phyloP scores from a whole-genome alignment of 768 basidiomycete genomes.

The Pluteus cervinus region DNA sequence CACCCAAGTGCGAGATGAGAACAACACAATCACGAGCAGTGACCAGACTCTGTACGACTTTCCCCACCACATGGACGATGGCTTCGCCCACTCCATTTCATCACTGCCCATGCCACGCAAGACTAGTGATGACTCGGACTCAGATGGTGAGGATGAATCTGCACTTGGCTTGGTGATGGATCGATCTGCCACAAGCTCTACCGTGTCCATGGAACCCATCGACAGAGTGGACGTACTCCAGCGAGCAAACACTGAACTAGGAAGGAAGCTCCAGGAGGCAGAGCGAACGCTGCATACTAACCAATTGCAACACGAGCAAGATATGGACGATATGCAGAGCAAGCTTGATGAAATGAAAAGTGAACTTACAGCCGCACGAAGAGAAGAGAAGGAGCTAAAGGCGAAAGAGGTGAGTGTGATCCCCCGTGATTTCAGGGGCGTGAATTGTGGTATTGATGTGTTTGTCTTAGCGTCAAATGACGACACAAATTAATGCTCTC shows the following conservation, averaged over 20 bases:
- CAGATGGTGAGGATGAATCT: conserved; percentile 49
- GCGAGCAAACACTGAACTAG: conserved; percentile 69
- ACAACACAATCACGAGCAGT: conserved; percentile 14
- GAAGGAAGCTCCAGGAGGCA: conserved; percentile 66
- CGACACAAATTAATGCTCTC: conserved; percentile 57
- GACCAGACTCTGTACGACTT: conserved; percentile 17
- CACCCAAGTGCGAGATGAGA: too few species aligned
- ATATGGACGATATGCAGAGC: conserved; percentile 74
- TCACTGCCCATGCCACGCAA: conserved; percentile 54
- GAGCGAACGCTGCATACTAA: conserved; percentile 63
- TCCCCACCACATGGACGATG: conserved; percentile 17
- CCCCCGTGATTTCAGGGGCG: conserved; percentile 3
- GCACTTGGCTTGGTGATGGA: conserved; percentile 57
- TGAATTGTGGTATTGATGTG: conserved; percentile 3
- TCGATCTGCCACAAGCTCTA: conserved; percentile 52
- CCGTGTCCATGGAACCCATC: conserved; percentile 62
- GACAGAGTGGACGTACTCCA: conserved; percentile 72
- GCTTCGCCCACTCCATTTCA: conserved; percentile 41
- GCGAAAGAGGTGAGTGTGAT: conserved; percentile 65
- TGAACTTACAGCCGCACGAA: conserved; percentile 74
- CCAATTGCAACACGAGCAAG: conserved; percentile 72
- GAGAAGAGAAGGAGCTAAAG: conserved; percentile 90
- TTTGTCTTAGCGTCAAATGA: conserved; percentile 49
- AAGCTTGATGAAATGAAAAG: conserved; percentile 71
- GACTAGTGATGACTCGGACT: conserved; percentile 40